These are phyloP conservation scores for Podospora tetraspora DNA, from an alignment of 495 filamentous ascomycete species.

Conservation along the genomic window DNA sequence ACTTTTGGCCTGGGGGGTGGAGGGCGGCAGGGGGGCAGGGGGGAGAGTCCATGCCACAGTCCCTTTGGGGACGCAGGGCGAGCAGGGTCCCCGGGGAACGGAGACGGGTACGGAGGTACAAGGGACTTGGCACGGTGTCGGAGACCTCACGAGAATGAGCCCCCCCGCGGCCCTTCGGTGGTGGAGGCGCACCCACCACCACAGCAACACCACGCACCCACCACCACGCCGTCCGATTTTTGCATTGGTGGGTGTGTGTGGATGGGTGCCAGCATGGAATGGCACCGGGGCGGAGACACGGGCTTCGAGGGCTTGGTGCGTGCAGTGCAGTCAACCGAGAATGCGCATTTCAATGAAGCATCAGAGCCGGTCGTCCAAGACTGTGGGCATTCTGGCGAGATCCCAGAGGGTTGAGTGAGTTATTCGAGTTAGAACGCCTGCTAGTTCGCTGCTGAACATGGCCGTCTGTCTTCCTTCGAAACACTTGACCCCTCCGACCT, in stretches of 20 bases:
- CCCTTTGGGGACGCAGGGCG: slow-evolving; percentile 9
- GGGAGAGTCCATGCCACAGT: not conserved
- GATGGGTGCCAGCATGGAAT: slow-evolving; percentile 14
- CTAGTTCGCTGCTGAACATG: not conserved
- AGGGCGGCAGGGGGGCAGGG: not conserved
- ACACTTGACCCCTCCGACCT: not conserved
- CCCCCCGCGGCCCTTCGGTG: slow-evolving; percentile 8
- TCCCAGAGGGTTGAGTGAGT: not conserved
- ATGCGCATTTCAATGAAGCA: not conserved
- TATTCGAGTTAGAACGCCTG: not conserved
- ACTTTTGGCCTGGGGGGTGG: slow-evolving; percentile 16
- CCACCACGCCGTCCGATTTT: slow-evolving; percentile 12
- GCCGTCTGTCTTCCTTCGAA: not conserved
- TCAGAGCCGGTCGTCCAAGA: not conserved
- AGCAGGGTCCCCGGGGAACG: not conserved
- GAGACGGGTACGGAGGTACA: slow-evolving; percentile 9
- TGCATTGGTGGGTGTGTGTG: slow-evolving; percentile 16
- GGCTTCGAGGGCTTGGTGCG: slow-evolving; percentile 19
- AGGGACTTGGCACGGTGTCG: slow-evolving; percentile 10
- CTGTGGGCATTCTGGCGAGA: not conserved
- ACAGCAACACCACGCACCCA: not conserved
- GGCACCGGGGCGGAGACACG: slow-evolving; percentile 17
- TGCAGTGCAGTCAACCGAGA: slow-evolving; percentile 8
- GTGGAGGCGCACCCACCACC: slow-evolving; percentile 4
- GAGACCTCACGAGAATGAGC: slow-evolving; percentile 27